Percentiles rank a stretch among this genome's conserved stretches.
Conservation (phyloP, 306 rosid species). For the Pterocarpus santalinus region DNA sequence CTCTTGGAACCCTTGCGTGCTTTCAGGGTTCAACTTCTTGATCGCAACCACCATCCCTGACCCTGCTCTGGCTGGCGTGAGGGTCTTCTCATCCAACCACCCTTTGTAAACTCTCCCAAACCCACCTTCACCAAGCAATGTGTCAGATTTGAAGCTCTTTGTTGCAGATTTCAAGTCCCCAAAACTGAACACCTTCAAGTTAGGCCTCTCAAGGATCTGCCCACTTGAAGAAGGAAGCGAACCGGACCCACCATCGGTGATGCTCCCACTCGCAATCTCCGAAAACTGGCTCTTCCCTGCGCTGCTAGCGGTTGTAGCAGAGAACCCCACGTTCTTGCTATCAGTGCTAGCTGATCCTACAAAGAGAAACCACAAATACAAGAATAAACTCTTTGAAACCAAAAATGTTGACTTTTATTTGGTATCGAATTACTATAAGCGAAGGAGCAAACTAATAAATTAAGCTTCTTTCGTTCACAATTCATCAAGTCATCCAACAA, state of each 20-base stretch:
- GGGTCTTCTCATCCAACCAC: slow-evolving; percentile 83
- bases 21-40: slow-evolving; percentile 76
- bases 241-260: slow-evolving; percentile 40
- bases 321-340: slow-evolving; percentile 56
- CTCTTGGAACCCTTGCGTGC: slow-evolving; percentile 81
- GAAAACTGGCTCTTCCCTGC: slow-evolving; percentile 67
- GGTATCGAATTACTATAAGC: neutral
- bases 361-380: neutral
- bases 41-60: slow-evolving; percentile 78
- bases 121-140: slow-evolving; percentile 86
- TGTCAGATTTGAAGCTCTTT: slow-evolving; percentile 68
- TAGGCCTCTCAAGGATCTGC: slow-evolving; percentile 61
- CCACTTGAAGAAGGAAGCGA: slow-evolving; percentile 42
- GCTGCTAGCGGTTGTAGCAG: slow-evolving; percentile 65
- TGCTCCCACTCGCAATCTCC: slow-evolving; percentile 58
- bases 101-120: slow-evolving; percentile 89
- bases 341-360: slow-evolving; percentile 57
- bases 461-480: neutral
- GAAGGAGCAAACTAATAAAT: neutral
- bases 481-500: neutral
- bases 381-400: neutral
- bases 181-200: slow-evolving; percentile 68
- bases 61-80: slow-evolving; percentile 66
- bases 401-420: neutral
- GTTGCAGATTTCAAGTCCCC: slow-evolving; percentile 72